Base-by-base conservation (phyloP, 306 rosid species). In the Vachellia pachyceras region DNA sequence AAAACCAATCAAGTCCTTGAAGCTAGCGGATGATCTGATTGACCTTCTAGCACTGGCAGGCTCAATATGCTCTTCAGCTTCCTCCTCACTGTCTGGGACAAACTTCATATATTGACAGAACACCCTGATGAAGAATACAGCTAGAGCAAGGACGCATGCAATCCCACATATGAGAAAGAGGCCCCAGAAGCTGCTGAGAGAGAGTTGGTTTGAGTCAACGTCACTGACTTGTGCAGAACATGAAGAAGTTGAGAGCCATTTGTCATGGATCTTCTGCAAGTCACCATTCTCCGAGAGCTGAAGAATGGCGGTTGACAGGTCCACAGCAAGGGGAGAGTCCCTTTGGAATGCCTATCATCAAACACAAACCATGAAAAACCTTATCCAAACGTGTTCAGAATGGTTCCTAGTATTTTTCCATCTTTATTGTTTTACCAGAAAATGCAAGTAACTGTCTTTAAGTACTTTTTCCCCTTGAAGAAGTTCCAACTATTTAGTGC, bases 251-350 rank as follows among this genome's bases (percentile, higher is more conserved):
- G 52, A n/a, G 2, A 94, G 90, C 98, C 98, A 94, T 82, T 94
- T 92, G 79, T 92, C 87, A 22, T 83, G 97, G 40, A 91, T 88
- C 89, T 81, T 94, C 80, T 91, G 97, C 75, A 90, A 90, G 73
- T 90, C 92, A 5, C 98, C 97, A 4, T 80, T 91, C 87, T 94
- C 97, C 0, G 97, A 94, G 61, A 94, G 98, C 81, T 92, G 93
- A 77, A 94, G 98, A 84, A 94, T 92, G 40, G 98, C 93, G 0
- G 97, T 94, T 58, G 98, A 94, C 72, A 94, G 35, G 80, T 94
- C 98, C 14, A 86, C 89, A 13, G 98, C 96, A 29, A 94, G 93
- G 66, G 97, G 97, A 86, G 96, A 92, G 86, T 94, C 98, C 89
- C 96, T 90, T 82, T 87, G 97, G 81, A 94, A 92, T 63, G 97